Evolutionary conservation across 129 eudicot genomes (phyloP), one percentile per base, ranked within the genome.

Genomic region (Mikania micrantha): DNA sequence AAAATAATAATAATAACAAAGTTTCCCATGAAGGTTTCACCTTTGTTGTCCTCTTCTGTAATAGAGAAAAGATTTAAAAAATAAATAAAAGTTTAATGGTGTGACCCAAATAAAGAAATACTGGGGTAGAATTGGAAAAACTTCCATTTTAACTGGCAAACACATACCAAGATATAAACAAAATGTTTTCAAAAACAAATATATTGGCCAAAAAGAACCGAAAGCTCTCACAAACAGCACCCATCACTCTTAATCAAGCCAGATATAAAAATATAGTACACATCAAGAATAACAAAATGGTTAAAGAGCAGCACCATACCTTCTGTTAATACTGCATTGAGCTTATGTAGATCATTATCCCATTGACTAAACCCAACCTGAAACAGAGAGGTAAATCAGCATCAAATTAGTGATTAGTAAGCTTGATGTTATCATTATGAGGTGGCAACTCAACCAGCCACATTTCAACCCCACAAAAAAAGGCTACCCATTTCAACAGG

Each of bases 291-390:
- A 25, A 28, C 56, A 74, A 54, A 81, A 60, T 50, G 69, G 60
- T 67, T 63, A 52, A 48, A 69, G 50, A 45, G 77, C 79, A 79
- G 62, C 72, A 79, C 42, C 56, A 76, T 73, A 77, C 85, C 85
- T 73, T 81, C 78, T 56, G 36, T 56, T 56, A 56, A 58, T 56
- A 64, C 80, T 70, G 54, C 75, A 48, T 58, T 63, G 50, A 45
- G 71, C 83, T 66, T 24, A 67, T 34, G 47, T 45, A 61, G 49
- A 28, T 63, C 78, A 54, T 70, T 17, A 32, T 52, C 69, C 57
- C 54, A 32, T 65, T 15, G 28, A 60, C 48, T 56, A 66, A 59
- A 76, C 57, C 58, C 67, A 72, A 70, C 76, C 93, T 84, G 66
- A 66, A 54, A 64, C 60, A 36, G 16, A 57, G n/a, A 11, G 60